Evolutionary conservation across 2,329 filamentous ascomycete genomes (phyloP), one percentile per base, ranked within the genome.

Genomic region (Pseudocercospora vitis): DNA sequence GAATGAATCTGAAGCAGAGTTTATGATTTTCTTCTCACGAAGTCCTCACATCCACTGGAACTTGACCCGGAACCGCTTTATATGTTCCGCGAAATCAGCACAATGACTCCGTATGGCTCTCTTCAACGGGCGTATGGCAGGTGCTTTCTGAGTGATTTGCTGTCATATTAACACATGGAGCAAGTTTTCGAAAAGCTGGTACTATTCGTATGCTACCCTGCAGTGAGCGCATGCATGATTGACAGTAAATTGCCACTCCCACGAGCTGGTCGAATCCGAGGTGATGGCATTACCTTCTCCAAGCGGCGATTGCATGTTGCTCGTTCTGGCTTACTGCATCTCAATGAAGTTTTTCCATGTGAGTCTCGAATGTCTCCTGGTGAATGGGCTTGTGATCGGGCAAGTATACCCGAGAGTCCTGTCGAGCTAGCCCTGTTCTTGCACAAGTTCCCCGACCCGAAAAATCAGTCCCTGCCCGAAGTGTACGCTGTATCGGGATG

Each of bases 291-390:
- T n/a, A n/a, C n/a, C n/a, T n/a, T n/a, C n/a, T n/a, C n/a, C n/a
- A n/a, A n/a, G n/a, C n/a, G n/a, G n/a, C n/a, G n/a, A n/a, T n/a
- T n/a, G n/a, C n/a, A n/a, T n/a, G n/a, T n/a, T n/a, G n/a, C n/a
- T 45, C 23, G 14, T 45, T 45, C 16, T 19, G 19, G 40, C 40
- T 26, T 29, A 11, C 6, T 45, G 40, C 40, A 28, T 23, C 40
- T 45, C 40, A 29, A 29, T 45, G 40, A 45, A 45, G 40, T 45
- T 23, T 26, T n/a, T 26, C 28, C n/a, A 5, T 11, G 19, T 18
- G n/a, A n/a, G 28, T 29, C 40, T 28, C 14, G 21, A n/a, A 45
- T 45, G 19, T n/a, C 21, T 26, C 18, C 40, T n/a, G 23, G n/a
- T 23, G 23, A 18, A 26, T 18, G 18, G 14, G 21, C n/a, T n/a